Conservation (phyloP, 108 stramenopile species). For the Cyclotella choctawhatcheeana region DNA sequence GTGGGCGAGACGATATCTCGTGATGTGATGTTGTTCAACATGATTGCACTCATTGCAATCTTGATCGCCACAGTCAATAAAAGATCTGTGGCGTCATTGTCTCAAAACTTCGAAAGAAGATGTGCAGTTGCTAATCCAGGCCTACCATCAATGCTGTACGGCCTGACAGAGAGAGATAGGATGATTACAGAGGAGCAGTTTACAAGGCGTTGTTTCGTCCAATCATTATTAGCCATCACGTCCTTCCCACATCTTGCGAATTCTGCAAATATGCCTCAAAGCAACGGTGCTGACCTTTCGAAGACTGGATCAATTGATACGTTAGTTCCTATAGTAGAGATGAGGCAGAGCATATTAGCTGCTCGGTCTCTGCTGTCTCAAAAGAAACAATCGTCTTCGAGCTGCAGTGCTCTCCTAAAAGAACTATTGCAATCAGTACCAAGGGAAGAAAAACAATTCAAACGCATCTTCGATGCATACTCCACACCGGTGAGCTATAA, state of each 20-base stretch:
- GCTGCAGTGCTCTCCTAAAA: slow-evolving; percentile 20
- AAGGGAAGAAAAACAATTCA: slow-evolving; percentile 65
- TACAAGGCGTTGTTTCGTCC: background rate
- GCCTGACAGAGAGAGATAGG: background rate
- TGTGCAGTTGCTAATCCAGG: no score
- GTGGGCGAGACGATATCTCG: no score
- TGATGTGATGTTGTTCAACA: no score
- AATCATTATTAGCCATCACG: background rate
- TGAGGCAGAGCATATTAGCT: slow-evolving; percentile 35
- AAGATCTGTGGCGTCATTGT: no score
- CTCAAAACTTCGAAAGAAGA: no score
- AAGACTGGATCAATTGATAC: slow-evolving; percentile 64
- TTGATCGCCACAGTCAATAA: no score
- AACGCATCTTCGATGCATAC: slow-evolving; percentile 82
- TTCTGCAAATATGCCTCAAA: slow-evolving; percentile 69
- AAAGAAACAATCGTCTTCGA: background rate
- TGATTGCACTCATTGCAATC: no score
- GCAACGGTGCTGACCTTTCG: slow-evolving; percentile 65
- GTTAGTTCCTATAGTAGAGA: slow-evolving; percentile 59
- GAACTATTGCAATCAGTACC: slow-evolving; percentile 40
- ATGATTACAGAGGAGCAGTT: background rate
- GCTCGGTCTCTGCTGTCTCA: slow-evolving; percentile 31
- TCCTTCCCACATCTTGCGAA: slow-evolving; percentile 12
- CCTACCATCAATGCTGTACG: no score
- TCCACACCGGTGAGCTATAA: slow-evolving; percentile 82